Evolutionary conservation across 495 filamentous ascomycete genomes (phyloP).

Genomic region (Neurospora sp.): DNA sequence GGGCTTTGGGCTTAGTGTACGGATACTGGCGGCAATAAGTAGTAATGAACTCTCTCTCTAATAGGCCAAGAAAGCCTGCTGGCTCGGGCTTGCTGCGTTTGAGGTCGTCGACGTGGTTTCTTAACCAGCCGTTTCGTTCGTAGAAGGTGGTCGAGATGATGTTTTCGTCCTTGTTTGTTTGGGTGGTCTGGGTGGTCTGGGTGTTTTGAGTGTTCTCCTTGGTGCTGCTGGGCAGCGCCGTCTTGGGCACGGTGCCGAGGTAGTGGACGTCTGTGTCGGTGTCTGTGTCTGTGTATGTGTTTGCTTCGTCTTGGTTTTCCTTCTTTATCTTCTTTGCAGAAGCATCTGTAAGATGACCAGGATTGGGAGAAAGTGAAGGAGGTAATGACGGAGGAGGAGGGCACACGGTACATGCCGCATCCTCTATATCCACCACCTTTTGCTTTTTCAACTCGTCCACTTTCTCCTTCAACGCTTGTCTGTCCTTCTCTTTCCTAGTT

Average conservation of each 20-base stretch:
- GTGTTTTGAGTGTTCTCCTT: neutral
- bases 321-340: neutral
- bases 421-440: neutral
- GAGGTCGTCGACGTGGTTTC: neutral
- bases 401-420: neutral
- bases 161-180: neutral
- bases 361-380: neutral
- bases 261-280: neutral
- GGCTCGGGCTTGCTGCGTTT: neutral
- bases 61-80: neutral
- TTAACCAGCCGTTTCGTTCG: neutral
- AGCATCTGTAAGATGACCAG: neutral
- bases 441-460: neutral
- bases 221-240: neutral
- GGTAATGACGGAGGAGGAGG: neutral
- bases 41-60: neutral
- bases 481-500: neutral
- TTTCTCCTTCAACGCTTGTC: neutral
- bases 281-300: neutral
- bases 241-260: neutral
- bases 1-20: neutral
- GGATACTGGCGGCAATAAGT: neutral
- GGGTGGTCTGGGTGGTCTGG: too few species aligned
- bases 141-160: neutral
- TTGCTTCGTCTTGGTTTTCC: neutral